Conservation (phyloP, 768 basidiomycete genomes). For the Mycena sanguinolenta region DNA sequence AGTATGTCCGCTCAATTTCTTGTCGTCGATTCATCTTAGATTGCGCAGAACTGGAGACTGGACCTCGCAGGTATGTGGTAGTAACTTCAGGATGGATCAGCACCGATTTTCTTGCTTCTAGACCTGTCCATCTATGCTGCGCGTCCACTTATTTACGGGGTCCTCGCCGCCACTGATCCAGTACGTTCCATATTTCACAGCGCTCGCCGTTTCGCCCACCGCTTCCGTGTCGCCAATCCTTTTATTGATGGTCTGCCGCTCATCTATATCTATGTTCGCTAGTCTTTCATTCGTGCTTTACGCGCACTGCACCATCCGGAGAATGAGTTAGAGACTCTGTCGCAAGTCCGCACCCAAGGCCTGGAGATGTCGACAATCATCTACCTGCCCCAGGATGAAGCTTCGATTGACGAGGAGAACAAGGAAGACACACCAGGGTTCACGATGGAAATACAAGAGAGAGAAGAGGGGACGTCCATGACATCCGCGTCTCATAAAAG, state of each 20-base stretch:
- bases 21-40: no score
- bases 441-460: no score
- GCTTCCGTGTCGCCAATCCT: background rate
- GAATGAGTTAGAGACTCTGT: background rate
- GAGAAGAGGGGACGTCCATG: no score
- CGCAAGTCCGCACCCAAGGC: background rate
- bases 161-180: slow-evolving; percentile 22
- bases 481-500: no score
- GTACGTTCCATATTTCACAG: slow-evolving; percentile 8
- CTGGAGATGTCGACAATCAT: background rate
- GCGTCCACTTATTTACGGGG: slow-evolving; percentile 22
- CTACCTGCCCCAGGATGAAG: background rate
- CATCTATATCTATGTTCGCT: background rate
- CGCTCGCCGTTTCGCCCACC: background rate
- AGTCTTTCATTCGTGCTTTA: slow-evolving; percentile 13
- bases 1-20: no score
- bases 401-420: no score
- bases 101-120: background rate
- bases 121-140: slow-evolving; percentile 8
- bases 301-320: slow-evolving; percentile 4
- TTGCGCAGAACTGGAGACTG: background rate
- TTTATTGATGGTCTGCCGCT: background rate
- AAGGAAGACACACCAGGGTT: no score
- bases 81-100: background rate
- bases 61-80: background rate